Base-by-base conservation (phyloP, 306 rosid species). In the Trifolium fragiferum region DNA sequence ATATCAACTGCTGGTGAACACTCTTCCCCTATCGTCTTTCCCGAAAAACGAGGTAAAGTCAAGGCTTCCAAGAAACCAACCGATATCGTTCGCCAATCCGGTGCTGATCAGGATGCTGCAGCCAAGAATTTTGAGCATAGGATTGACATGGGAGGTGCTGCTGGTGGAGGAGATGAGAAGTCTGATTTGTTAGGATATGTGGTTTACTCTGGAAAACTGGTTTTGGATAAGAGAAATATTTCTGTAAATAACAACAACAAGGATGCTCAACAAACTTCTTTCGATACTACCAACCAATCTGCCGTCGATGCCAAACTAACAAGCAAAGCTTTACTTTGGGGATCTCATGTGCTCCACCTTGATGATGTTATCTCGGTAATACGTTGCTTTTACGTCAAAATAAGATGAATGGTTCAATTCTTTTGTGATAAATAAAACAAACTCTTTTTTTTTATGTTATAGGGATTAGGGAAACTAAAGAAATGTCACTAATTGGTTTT, bases 331-430 rank as follows among this genome's bases (percentile, higher is more conserved):
- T 82, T 94, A 62, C 81, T 89, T 21, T 92, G 95, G 97, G 92
- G 99, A 57, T 87, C 97, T 55, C 84, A 87, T 71, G 68, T 86
- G 84, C 93, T 94, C 49, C 76, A 49, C 76, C 90, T 94, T 30
- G 93, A 92, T 6, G 97, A 94, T 78, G 87, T 92, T 71, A 83
- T 94, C 78, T 94, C 99, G 75, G 99, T 93, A 87, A 91, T n/a
- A 16, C 83, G 74, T 83, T 82, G 46, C 86, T 76, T 51, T 71
- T 65, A 9, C 41, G 60, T 79, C 55, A 59, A 51, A 51, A 74
- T 66, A 5, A 59, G 55, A 72, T 73, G 70, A 78, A 75, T 53
- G 78, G 66, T 80, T 67, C 51, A 75, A 40, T 67, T 20, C 66
- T 47, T 79, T 64, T 76, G 71, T 66, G 33, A 16, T 59, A 8